Conservation (phyloP, 1,284 basidiomycete species). For the Sporisorium graminicola region DNA sequence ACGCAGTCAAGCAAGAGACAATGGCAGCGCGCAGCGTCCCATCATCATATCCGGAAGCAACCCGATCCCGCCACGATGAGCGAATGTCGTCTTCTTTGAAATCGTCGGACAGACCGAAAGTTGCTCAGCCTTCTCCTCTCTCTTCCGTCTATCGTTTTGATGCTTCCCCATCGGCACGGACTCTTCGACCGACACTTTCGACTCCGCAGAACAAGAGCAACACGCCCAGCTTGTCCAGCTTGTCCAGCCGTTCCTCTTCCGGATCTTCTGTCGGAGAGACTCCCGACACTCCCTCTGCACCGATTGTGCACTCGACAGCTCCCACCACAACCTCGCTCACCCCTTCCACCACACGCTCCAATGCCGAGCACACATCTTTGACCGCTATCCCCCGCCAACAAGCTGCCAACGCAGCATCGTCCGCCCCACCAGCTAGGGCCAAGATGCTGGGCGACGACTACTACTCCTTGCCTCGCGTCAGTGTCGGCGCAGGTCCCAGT, state of each 20-base stretch:
- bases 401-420: neutral
- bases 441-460: slow-evolving; percentile 24
- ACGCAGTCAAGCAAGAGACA: neutral
- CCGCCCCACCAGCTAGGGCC: neutral
- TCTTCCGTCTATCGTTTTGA: slow-evolving; percentile 4
- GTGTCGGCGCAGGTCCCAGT: neutral
- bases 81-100: slow-evolving; percentile 13
- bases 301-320: neutral
- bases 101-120: slow-evolving; percentile 1
- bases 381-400: slow-evolving; percentile 8
- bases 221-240: neutral
- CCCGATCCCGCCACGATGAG: slow-evolving; percentile 24
- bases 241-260: slow-evolving; percentile 9
- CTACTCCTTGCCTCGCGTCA: slow-evolving; percentile 1
- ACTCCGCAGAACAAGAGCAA: neutral
- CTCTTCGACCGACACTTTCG: neutral
- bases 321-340: neutral
- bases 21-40: slow-evolving; percentile 7
- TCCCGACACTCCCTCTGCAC: neutral
- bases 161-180: neutral
- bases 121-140: neutral
- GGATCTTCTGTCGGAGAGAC: slow-evolving; percentile 11
- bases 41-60: slow-evolving; percentile 19
- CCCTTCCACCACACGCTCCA: neutral
- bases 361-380: slow-evolving; percentile 10